Base-by-base conservation (phyloP, 805 yeast genomes). In the Ogataea pilisensis region DNA sequence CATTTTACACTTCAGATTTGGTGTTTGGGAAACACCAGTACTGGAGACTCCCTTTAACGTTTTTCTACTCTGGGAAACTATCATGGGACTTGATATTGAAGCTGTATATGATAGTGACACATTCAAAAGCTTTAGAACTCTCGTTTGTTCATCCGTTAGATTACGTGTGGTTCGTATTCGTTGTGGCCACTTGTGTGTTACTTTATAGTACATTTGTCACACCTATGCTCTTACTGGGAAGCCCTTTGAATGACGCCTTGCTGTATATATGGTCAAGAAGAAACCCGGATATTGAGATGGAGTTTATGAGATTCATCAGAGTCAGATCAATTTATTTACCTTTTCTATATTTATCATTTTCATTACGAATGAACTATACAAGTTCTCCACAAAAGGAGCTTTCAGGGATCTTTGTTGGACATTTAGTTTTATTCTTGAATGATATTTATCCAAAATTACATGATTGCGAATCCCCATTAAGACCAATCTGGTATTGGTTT, bases 221-320 rank as follows among this genome's bases (percentile, higher is more conserved):
- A 26, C 54, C 62, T 20, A 36, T 68, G 14, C 53, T 56, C 21
- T 48, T 69, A 35, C 46, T 69, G 21, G 76, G 78, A 3, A 55
- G 64, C 2, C 54, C 64, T 16, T 57, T 78, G 21, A 57, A 56
- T 30, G 63, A 61, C 22, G 51, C 61, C 6, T 44, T 76, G 32
- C 51, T 68, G 8, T 76, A 72, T 47, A 57, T 76, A 22, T 68
- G 76, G 70, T 65, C 78, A 3, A 61, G 76, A 22, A 65, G 69
- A 16, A 64, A 68, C 42, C 75, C 76, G 3, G 64, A 65, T 27
- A 59, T 61, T 13, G 60, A 62, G 27, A 48, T 75, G 16, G 50
- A 65, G 5, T 45, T 74, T 24, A 49, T 74, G 44, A 72, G 76
- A 6, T 35, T 77, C 5, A 47, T 67, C 34, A 60, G 50, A n/a